Evolutionary conservation across 176 grass and related monocot genomes (phyloP).

Genomic region (Bothriochloa decipiens): DNA sequence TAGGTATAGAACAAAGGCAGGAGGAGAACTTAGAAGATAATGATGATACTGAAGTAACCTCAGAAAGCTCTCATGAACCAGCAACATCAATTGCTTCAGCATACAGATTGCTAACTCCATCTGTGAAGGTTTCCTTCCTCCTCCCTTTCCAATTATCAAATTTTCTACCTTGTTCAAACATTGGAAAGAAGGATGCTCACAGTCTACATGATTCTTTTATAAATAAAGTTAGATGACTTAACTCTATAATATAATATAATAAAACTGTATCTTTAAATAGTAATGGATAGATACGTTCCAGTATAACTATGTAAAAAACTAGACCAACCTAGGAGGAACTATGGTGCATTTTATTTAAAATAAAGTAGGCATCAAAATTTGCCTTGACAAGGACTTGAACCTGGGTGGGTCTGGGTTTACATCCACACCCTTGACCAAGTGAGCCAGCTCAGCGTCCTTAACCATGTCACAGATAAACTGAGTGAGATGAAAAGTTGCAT

Average conservation of each 20-base stretch:
- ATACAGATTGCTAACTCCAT: conserved; percentile 93
- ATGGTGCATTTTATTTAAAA: background rate
- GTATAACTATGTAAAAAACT: background rate
- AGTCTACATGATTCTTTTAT: background rate
- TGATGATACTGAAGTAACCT: conserved; percentile 52
- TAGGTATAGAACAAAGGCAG: conserved; percentile 49
- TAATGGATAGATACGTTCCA: background rate
- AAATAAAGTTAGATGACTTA: background rate
- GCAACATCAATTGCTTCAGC: conserved; percentile 77
- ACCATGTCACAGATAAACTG: conserved; percentile 11
- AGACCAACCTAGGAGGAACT: background rate
- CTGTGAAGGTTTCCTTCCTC: conserved; percentile 70
- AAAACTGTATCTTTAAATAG: background rate
- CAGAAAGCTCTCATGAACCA: conserved; percentile 64
- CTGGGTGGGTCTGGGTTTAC: background rate
- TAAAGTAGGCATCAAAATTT: background rate
- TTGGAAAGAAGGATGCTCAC: background rate
- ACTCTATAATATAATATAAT: background rate
- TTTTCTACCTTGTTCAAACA: background rate
- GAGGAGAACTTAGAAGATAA: conserved; percentile 58
- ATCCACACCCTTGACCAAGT: background rate
- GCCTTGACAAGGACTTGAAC: background rate
- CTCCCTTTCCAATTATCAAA: background rate
- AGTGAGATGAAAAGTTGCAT: background rate
- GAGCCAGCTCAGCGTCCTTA: background rate